Percentiles rank a stretch among this genome's conserved stretches.
Evolutionary conservation across 352 stramenopile genomes (phyloP).

Genomic region (Paralagenidium karlingii): DNA sequence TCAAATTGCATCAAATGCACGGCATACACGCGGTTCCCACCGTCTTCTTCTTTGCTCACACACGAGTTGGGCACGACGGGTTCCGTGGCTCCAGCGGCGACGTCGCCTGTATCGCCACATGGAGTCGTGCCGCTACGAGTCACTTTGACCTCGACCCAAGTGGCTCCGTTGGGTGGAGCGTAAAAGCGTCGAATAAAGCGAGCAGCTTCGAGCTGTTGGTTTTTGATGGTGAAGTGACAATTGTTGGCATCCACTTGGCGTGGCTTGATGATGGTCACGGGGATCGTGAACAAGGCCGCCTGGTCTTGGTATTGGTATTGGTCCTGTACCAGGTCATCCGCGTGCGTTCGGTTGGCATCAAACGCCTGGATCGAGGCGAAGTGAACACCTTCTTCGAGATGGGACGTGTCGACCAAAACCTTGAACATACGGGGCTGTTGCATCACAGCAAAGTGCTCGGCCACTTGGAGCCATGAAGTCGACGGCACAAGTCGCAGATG

Average conservation of each 20-base stretch:
- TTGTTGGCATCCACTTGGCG: conserved; percentile 17
- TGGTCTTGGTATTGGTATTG: conserved; percentile 26
- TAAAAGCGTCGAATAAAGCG: conserved; percentile 72
- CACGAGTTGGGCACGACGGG: background rate
- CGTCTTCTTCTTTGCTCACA: conserved; percentile 34
- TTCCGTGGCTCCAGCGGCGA: no score
- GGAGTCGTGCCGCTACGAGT: conserved; percentile 13
- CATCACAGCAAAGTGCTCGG: conserved; percentile 79
- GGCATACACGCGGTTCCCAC: conserved; percentile 69
- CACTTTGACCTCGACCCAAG: conserved; percentile 81
- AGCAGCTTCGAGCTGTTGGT: background rate
- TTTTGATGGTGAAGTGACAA: background rate
- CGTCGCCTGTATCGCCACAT: conserved; percentile 4
- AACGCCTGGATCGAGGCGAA: conserved; percentile 79
- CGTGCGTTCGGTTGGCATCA: conserved; percentile 44
- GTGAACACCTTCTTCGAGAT: conserved; percentile 71
- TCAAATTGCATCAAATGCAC: conserved; percentile 85
- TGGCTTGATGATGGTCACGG: conserved; percentile 84
- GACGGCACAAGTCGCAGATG: conserved; percentile 72
- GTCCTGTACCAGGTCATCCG: no score
- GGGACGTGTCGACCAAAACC: conserved; percentile 78
- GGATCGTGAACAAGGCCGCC: conserved; percentile 82
- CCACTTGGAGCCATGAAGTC: conserved; percentile 80
- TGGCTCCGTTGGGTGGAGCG: conserved; percentile 57
- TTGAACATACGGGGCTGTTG: conserved; percentile 79